These are phyloP conservation scores for Anastatica hierochuntica DNA, from an alignment of 345 rosid genomes.

Conservation along the genomic window DNA sequence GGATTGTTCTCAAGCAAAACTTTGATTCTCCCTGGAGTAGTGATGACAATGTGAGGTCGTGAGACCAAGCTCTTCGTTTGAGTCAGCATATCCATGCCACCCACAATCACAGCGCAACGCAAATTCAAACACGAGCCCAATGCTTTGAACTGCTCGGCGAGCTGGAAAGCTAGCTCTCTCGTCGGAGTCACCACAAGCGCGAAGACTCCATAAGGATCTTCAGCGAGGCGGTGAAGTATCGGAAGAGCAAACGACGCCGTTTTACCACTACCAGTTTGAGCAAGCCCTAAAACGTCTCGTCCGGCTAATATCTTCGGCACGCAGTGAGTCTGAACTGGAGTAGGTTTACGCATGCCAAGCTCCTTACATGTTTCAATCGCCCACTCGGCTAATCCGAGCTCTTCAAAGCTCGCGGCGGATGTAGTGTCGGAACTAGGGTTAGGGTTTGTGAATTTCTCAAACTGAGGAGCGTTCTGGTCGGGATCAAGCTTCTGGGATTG, in stretches of 20 bases:
- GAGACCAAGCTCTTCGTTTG: slow-evolving; percentile 54
- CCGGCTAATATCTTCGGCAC: slow-evolving; percentile 65
- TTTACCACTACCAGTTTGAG: slow-evolving; percentile 92
- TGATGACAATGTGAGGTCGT: slow-evolving; percentile 77
- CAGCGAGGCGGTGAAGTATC: slow-evolving; percentile 65
- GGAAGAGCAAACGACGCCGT: slow-evolving; percentile 97
- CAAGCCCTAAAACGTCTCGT: slow-evolving; percentile 72
- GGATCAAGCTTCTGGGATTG: slow-evolving; percentile 19
- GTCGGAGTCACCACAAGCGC: slow-evolving; percentile 89
- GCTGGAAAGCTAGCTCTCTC: slow-evolving; percentile 81
- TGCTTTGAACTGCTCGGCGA: slow-evolving; percentile 91
- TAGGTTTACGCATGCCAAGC: slow-evolving; percentile 70
- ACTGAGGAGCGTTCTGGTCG: slow-evolving; percentile 16
- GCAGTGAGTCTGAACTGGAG: slow-evolving; percentile 82
- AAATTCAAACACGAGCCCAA: slow-evolving; percentile 81
- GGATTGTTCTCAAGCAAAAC: slow-evolving; percentile 72
- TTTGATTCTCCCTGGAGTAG: slow-evolving; percentile 90
- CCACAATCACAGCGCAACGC: slow-evolving; percentile 76
- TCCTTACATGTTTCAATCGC: slow-evolving; percentile 73
- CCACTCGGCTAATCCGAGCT: slow-evolving; percentile 76
- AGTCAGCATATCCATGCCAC: slow-evolving; percentile 82
- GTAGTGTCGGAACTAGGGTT: slow-evolving; percentile 18
- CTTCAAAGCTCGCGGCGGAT: slow-evolving; percentile 34
- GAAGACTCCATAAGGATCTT: slow-evolving; percentile 74
- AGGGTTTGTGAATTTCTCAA: slow-evolving; percentile 32